Percentiles rank a stretch among this genome's conserved stretches.
phyloP scores from a whole-genome alignment of 345 rosid genomes.

The Citrus medica region DNA sequence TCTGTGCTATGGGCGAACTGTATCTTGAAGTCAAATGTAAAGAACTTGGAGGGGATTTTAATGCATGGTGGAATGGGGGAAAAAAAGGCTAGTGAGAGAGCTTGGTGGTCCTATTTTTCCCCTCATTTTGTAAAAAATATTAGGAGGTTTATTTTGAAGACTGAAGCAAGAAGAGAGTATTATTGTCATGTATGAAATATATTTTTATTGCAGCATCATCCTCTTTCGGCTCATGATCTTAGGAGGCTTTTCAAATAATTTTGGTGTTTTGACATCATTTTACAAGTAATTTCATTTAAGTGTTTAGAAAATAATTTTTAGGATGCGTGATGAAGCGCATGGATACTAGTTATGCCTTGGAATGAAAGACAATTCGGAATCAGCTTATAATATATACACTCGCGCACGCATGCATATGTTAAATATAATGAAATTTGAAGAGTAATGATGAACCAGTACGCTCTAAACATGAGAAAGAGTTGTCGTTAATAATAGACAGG shows the following conservation, averaged over 20 bases:
- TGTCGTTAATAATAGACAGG: too few species aligned
- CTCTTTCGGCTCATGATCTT: background rate
- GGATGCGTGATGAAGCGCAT: too few species aligned
- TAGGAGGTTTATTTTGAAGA: background rate
- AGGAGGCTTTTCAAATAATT: background rate
- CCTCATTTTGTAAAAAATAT: background rate
- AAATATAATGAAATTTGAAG: too few species aligned
- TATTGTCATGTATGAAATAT: background rate
- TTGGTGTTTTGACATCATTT: background rate
- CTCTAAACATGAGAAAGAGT: too few species aligned
- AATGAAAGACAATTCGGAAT: too few species aligned
- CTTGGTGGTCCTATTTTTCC: background rate
- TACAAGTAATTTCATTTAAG: background rate
- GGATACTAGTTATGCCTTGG: too few species aligned
- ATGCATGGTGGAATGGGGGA: background rate
- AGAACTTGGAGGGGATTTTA: background rate
- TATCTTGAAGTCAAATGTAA: conserved; percentile 39
- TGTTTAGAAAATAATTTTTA: too few species aligned
- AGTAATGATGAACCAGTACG: too few species aligned
- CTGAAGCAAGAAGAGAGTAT: background rate
- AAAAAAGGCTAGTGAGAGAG: background rate
- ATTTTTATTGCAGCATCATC: background rate
- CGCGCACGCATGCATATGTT: too few species aligned
- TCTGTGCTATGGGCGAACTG: conserved; percentile 74
- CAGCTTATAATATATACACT: too few species aligned